Evolutionary conservation across 2,329 filamentous ascomycete genomes (phyloP), one percentile per base, ranked within the genome.

Genomic region (Exophiala sp.): DNA sequence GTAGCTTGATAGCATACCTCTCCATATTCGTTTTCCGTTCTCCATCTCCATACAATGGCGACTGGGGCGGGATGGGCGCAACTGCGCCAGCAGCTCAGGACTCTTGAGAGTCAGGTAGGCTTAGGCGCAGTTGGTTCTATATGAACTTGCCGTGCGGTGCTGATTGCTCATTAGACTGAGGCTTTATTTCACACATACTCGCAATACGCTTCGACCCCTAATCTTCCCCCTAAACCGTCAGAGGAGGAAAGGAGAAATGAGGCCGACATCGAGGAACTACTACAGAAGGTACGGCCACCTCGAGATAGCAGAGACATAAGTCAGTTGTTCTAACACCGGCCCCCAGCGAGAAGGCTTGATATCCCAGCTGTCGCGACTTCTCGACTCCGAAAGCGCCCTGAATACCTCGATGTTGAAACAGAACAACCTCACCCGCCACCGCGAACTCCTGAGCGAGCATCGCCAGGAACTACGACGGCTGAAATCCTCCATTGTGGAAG

Each of bases 351-450:
- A 95, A 65, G 74, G 77, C 38, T 80, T 93, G 46, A 83, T 97
- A 65, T 72, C 77, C 52, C 88, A 96, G 69, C 85, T 98, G 49
- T 75, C 83, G 59, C 87, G 91, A 51, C 83, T 96, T 46, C 86
- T 97, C 60, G 91, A 97, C 73, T 95, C 90, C 49, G 91, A 97
- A 76, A 82, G 89, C 18, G 78, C 83, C 48, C 80, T 94, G 52
- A 88, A 86, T 43, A 84, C 89, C 38, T 97, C 91, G 30, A 89
- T 90, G 48, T 79, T 95, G n/a, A 97, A 97, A 71, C 90, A 95
- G 64, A 95, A 91, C 73, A 96, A 97, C 67, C 82, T 98, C 30
- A 79, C 87, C 52, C 85, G 95, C 23, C 88, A 97, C 62, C 86
- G 88, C 59, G 90, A 95, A 72, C 85, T 96, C 66, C 83, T 97